Conservation (phyloP, 495 filamentous ascomycete species). For the Staphylotrichum longicolle region DNA sequence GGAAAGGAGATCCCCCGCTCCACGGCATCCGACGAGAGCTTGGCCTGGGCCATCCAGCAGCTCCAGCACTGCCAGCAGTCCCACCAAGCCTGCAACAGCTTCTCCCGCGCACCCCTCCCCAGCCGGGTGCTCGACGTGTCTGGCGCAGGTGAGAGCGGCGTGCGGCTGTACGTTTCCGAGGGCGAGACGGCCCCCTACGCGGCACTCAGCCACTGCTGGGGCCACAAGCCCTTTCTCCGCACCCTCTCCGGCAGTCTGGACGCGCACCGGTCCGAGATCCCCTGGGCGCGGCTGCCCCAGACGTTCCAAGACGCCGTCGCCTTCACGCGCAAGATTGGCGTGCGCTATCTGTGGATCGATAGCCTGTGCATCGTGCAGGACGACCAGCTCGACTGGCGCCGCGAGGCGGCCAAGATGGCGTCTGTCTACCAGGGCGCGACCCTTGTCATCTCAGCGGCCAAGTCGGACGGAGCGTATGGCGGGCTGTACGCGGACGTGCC, state of each 20-base stretch:
- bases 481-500: background rate
- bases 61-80: slow-evolving; percentile 6
- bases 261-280: slow-evolving; percentile 3
- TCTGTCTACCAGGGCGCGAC: slow-evolving; percentile 14
- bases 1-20: background rate
- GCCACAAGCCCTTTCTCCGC: slow-evolving; percentile 2
- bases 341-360: slow-evolving; percentile 43
- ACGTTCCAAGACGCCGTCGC: slow-evolving; percentile 31
- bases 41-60: slow-evolving; percentile 9
- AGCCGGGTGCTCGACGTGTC: slow-evolving; percentile 10
- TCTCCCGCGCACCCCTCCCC: background rate
- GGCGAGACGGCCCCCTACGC: slow-evolving; percentile 1
- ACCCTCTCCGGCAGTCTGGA: slow-evolving; percentile 7
- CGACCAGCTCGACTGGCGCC: slow-evolving; percentile 21
- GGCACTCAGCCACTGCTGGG: slow-evolving; percentile 20
- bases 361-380: slow-evolving; percentile 41
- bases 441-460: slow-evolving; percentile 24
- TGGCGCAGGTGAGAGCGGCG: background rate
- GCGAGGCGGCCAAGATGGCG: slow-evolving; percentile 20
- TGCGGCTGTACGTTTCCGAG: slow-evolving; percentile 16
- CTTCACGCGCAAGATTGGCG: slow-evolving; percentile 25
- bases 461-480: slow-evolving; percentile 2
- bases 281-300: slow-evolving; percentile 16
- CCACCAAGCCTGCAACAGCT: slow-evolving; percentile 4
- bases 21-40: slow-evolving; percentile 11